Base-by-base conservation (phyloP, 2,329 filamentous ascomycete species). In the Drechmeria coniospora region DNA sequence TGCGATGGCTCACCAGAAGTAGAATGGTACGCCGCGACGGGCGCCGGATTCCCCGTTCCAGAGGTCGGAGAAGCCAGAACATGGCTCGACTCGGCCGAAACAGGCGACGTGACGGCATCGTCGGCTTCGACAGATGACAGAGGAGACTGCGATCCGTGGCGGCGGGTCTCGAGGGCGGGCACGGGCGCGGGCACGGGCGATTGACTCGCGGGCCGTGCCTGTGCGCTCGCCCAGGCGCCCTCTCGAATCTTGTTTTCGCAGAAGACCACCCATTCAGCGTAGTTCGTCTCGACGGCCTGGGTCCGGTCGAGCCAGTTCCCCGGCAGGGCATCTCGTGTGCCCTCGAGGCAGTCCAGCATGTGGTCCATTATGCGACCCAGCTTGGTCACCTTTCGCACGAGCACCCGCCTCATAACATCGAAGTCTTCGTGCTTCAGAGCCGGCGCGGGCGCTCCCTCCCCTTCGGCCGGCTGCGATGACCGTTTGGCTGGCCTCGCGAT, bases 301-400 rank as follows among this genome's bases (percentile, higher is more conserved):
- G 95, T 77, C 4, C 75, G 68, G 41, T 92, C 82, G 31, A 95
- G 71, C 90, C 87, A 98, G 16, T 59, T 50, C 22, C 92, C 79
- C 0, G 90, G 90, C 8, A 98, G 58, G 0, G 79, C 82, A 43
- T 98, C 90, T 23, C 78, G 65, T 30, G 74, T 65, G 2, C 83
- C 86, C 50, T 95, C 90, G 2, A 95, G 62, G 18, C 71, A 66
- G 51, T 98, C 86, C 10, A 98, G 65, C 68, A 94, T 83, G 27
- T 65, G 70, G 49, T 98, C 90, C 35, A 95, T 62, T 21, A 74
- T 66, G 26, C 67, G 67, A 0, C 82, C 87, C 0, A 84, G 65
- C 20, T 64, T 64, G 10, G 68, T 61, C 19, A 94, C 72, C 38
- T 79, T 79, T 18, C 66, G 57, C 31, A 78, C 72, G 18, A 95